Evolutionary conservation across 2,329 filamentous ascomycete genomes (phyloP).

Genomic region (Xylariaceae sp.): DNA sequence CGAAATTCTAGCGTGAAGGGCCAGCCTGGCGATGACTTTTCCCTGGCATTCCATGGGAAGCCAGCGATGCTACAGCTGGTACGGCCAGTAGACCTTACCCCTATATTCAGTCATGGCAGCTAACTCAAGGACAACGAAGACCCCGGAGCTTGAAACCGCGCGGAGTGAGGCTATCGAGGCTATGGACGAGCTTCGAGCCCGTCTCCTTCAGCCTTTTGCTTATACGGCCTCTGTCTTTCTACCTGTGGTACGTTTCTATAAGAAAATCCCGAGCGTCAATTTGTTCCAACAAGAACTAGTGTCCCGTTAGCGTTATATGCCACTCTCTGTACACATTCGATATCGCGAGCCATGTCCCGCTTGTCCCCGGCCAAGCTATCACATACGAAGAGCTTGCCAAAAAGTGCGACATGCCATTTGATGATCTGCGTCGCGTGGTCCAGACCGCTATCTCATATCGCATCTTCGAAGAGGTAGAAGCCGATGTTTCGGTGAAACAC

Average conservation of each 20-base stretch:
- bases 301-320: conserved; percentile 17
- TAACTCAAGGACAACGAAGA: conserved; percentile 4
- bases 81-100: too few relatives aligned
- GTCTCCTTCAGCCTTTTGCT: conserved; percentile 21
- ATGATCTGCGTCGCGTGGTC: conserved; percentile 24
- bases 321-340: conserved; percentile 23
- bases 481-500: conserved; percentile 23
- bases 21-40: conserved; percentile 20
- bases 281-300: conserved; percentile 5
- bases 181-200: conserved; percentile 24
- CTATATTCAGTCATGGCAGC: conserved; percentile 9
- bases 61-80: too few relatives aligned
- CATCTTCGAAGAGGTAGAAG: conserved; percentile 25
- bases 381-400: conserved; percentile 12
- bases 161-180: conserved; percentile 22
- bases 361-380: conserved; percentile 8
- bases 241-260: conserved; percentile 15
- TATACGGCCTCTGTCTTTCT: conserved; percentile 16
- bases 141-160: conserved; percentile 14
- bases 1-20: conserved; percentile 11
- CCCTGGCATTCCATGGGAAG: conserved; percentile 8
- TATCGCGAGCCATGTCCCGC: conserved; percentile 23
- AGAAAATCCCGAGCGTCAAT: too few relatives aligned
- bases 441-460: conserved; percentile 26
- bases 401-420: conserved; percentile 17